These are phyloP conservation scores for Phytophthora kernoviae DNA, from an alignment of 352 stramenopile genomes.

Conservation along the genomic window DNA sequence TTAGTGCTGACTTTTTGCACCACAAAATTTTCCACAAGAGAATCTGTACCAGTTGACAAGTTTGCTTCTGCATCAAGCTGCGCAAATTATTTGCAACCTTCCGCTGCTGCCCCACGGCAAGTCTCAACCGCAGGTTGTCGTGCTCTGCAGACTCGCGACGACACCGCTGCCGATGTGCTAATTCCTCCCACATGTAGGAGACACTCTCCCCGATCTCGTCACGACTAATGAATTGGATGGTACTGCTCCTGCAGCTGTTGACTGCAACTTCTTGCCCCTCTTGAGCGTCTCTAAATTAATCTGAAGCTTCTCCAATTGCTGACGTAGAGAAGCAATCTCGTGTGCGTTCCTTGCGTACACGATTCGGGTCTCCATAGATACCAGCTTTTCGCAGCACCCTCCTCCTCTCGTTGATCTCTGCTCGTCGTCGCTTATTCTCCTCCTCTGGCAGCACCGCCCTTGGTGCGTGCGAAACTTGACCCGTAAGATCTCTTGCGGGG, in stretches of 20 bases:
- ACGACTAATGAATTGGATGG: no score
- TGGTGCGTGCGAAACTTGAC: background rate
- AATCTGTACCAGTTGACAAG: constrained; percentile 8
- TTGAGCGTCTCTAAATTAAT: constrained; percentile 18
- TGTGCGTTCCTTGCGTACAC: constrained; percentile 30
- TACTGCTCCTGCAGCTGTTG: background rate
- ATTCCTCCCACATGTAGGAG: constrained; percentile 20
- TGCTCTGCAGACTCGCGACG: constrained; percentile 23
- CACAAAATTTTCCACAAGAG: background rate
- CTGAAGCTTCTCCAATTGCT: constrained; percentile 38
- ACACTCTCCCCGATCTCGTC: background rate
- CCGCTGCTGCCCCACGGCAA: constrained; percentile 43
- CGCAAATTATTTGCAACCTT: constrained; percentile 41
- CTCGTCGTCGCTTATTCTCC: constrained; percentile 10
- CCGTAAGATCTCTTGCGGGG: no score
- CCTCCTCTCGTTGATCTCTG: constrained; percentile 19
- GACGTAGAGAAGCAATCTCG: constrained; percentile 41
- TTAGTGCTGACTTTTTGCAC: background rate
- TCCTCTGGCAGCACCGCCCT: constrained; percentile 3
- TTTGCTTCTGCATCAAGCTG: constrained; percentile 34
- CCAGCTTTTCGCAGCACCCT: constrained; percentile 19
- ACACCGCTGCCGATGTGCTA: constrained; percentile 21
- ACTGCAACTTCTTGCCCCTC: background rate
- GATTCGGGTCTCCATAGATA: constrained; percentile 36
- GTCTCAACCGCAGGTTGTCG: constrained; percentile 32